Conservation (phyloP, 495 filamentous ascomycete genomes). For the Sphaerosporella brunnea region DNA sequence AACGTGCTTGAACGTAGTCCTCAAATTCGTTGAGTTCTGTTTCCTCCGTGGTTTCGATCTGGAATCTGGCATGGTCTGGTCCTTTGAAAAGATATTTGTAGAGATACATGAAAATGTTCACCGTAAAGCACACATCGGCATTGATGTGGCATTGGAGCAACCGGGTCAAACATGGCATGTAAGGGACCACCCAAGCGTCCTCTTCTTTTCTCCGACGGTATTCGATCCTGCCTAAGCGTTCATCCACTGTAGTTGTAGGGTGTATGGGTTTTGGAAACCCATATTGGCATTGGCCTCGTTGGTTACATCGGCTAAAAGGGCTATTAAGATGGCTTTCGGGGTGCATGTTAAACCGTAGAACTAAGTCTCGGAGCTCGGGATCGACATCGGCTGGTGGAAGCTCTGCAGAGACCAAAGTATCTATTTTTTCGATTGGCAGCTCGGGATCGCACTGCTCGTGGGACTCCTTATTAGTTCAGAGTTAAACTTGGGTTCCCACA, state of each 20-base stretch:
- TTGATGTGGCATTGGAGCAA: slow-evolving; percentile 12
- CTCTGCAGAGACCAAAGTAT: too few relatives aligned
- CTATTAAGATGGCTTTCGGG: too few relatives aligned
- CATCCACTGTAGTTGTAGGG: slow-evolving; percentile 1
- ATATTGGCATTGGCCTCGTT: slow-evolving; percentile 6
- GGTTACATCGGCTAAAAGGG: slow-evolving; percentile 6
- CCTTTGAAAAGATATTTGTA: slow-evolving; percentile 16
- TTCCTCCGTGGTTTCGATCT: background rate
- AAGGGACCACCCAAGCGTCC: too few relatives aligned
- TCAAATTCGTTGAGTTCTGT: slow-evolving; percentile 5
- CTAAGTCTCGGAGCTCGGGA: too few relatives aligned
- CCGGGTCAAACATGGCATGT: slow-evolving; percentile 8
- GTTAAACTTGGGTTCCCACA: too few relatives aligned
- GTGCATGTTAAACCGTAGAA: too few relatives aligned
- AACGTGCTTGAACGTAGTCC: slow-evolving; percentile 12
- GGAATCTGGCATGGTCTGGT: slow-evolving; percentile 5
- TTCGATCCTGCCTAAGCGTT: slow-evolving; percentile 3
- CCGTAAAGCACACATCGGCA: slow-evolving; percentile 13
- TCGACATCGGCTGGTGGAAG: too few relatives aligned
- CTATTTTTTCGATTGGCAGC: too few relatives aligned
- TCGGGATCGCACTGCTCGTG: too few relatives aligned
- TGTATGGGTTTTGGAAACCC: background rate
- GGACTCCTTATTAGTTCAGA: too few relatives aligned
- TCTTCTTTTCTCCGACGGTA: slow-evolving; percentile 7
- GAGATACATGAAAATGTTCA: slow-evolving; percentile 14